Evolutionary conservation across 176 grass and related monocot species (phyloP).

Genomic region (Tillandsia leiboldiana): DNA sequence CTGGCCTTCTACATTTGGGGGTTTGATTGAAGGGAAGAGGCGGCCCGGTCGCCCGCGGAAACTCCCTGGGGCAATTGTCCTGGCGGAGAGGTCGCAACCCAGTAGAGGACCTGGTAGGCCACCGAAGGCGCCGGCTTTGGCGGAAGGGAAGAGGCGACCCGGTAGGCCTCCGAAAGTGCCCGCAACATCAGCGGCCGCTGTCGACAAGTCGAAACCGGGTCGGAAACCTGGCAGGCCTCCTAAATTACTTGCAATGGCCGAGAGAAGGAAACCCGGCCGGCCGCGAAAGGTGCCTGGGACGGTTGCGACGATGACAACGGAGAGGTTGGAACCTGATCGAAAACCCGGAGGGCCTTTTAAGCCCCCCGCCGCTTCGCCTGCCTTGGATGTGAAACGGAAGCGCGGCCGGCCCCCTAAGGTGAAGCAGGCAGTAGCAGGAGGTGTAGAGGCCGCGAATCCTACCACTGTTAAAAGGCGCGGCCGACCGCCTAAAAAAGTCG

Average conservation of each 20-base stretch:
- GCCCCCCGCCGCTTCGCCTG: not conserved
- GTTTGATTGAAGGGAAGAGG: not conserved
- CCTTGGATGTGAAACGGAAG: not conserved
- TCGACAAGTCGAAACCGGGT: not conserved
- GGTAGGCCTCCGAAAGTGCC: not conserved
- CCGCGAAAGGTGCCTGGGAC: not conserved
- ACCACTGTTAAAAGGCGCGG: not conserved
- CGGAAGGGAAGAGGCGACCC: not conserved
- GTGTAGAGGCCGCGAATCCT: too few species aligned
- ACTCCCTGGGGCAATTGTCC: too few species aligned
- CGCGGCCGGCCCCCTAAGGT: not conserved
- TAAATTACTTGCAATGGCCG: not conserved
- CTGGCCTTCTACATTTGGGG: not conserved
- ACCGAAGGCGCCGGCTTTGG: not conserved
- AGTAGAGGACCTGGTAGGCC: too few species aligned
- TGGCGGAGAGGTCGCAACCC: too few species aligned
- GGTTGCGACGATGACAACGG: not conserved
- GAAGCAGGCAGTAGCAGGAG: not conserved
- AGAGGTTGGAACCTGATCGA: not conserved
- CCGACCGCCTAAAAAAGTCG: not conserved
- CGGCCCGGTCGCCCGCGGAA: not conserved
- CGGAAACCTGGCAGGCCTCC: slow-evolving; percentile 1
- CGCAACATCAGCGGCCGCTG: not conserved
- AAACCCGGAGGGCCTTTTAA: not conserved
- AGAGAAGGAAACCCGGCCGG: slow-evolving; percentile 4